Conservation (phyloP, 2,329 filamentous ascomycete species). For the Colletotrichum sansevieriae region DNA sequence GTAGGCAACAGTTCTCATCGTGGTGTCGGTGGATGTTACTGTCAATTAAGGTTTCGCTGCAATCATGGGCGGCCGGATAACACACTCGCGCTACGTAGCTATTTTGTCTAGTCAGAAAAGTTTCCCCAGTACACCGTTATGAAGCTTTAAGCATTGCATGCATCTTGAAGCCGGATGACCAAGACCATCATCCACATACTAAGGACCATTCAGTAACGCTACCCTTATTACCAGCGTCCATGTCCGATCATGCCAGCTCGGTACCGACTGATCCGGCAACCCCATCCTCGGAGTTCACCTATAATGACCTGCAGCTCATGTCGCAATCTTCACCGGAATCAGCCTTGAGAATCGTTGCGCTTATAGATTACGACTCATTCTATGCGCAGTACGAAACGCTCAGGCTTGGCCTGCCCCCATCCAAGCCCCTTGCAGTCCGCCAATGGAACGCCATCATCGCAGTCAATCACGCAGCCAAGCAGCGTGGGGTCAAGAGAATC, state of each 20-base stretch:
- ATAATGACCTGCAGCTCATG: neutral
- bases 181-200: no score
- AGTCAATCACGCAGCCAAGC: slow-evolving; percentile 19
- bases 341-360: neutral
- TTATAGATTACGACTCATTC: neutral
- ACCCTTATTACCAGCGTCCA: neutral
- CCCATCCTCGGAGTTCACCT: neutral
- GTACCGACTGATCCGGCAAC: neutral
- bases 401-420: slow-evolving; percentile 57
- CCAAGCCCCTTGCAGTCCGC: slow-evolving; percentile 21
- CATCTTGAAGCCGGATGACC: no score
- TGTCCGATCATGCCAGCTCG: neutral
- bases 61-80: no score
- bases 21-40: no score
- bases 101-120: no score
- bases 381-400: neutral
- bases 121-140: no score
- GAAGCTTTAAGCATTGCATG: no score
- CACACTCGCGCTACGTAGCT: no score
- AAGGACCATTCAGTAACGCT: no score
- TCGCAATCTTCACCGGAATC: slow-evolving; percentile 7
- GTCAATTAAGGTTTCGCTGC: no score
- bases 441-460: slow-evolving; percentile 33
- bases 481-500: neutral
- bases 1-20: no score